A percentile compares a stretch with the other conserved stretches of the same genome.
Conservation (phyloP, 331 rosid species). For the Arachis monticola region DNA sequence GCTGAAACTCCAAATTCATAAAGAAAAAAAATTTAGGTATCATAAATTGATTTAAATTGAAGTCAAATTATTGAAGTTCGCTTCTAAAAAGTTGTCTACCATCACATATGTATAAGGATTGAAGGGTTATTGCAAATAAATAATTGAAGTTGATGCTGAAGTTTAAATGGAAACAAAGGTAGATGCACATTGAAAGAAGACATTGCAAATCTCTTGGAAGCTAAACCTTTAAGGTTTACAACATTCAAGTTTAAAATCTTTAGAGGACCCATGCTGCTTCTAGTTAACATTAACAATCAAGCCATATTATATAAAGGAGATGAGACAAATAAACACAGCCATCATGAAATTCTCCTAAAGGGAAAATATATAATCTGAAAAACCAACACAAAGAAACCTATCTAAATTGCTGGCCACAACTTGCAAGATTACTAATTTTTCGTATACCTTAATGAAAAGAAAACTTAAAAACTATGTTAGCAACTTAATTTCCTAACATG, state of each 20-base stretch:
- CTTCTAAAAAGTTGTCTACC: no score
- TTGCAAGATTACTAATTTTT: neutral
- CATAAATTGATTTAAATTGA: no score
- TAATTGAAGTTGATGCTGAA: no score
- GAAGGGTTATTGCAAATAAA: no score
- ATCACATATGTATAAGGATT: no score
- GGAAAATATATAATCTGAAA: neutral
- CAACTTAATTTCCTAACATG: neutral
- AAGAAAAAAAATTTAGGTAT: no score
- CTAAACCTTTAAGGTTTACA: conserved; percentile 29
- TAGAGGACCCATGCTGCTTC: conserved; percentile 11
- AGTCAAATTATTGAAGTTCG: no score
- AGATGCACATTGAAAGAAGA: conserved; percentile 50
- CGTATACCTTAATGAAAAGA: neutral
- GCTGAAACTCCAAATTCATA: no score
- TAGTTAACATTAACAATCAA: conserved; percentile 16
- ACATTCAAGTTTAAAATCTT: conserved; percentile 23
- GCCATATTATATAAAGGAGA: neutral
- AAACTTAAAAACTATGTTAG: neutral
- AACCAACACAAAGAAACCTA: conserved; percentile 24
- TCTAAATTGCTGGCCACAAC: neutral
- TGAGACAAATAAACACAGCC: conserved; percentile 2
- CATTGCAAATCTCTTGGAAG: conserved; percentile 38
- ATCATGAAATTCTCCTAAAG: neutral
- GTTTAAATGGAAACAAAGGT: no score